Evolutionary conservation across 345 rosid genomes (phyloP).

Genomic region (Pugionium cornutum): DNA sequence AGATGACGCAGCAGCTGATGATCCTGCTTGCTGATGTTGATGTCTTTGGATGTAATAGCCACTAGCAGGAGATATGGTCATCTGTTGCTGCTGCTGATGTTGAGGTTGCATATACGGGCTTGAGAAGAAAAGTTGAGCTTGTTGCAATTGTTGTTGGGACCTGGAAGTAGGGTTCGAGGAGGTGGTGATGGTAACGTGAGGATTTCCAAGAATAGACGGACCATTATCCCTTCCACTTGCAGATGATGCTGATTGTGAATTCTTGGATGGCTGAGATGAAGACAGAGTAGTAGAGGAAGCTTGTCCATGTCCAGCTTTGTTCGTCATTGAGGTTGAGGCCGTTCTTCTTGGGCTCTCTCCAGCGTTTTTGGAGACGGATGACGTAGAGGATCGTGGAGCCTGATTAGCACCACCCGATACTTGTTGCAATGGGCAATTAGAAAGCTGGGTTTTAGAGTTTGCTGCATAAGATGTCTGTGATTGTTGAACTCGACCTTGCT

Average conservation of each 20-base stretch:
- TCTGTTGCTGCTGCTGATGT: constrained; percentile 43
- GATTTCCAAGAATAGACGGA: constrained; percentile 69
- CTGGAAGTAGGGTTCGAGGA: constrained; percentile 58
- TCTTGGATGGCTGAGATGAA: constrained; percentile 72
- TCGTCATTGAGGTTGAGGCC: constrained; percentile 55
- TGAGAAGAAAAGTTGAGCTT: constrained; percentile 57
- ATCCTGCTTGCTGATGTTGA: constrained; percentile 49
- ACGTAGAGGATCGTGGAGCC: constrained; percentile 56
- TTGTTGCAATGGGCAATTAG: constrained; percentile 50
- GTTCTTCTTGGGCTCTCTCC: constrained; percentile 91
- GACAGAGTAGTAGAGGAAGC: constrained; percentile 50
- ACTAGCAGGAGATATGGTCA: constrained; percentile 41
- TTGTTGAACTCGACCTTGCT: constrained; percentile 69
- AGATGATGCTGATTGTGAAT: constrained; percentile 53
- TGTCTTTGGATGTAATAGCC: constrained; percentile 75
- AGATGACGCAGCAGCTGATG: constrained; percentile 45
- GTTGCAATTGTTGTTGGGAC: constrained; percentile 65
- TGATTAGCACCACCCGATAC: constrained; percentile 51
- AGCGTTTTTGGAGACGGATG: constrained; percentile 79
- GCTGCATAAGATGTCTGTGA: constrained; percentile 71
- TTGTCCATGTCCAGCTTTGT: constrained; percentile 58
- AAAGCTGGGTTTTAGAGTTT: constrained; percentile 54
- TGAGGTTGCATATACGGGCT: constrained; percentile 57
- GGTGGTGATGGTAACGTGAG: constrained; percentile 9
- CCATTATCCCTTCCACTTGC: constrained; percentile 53